Evolutionary conservation across 2,329 filamentous ascomycete species (phyloP).

Genomic region (Ophiosphaerella herpotricha): DNA sequence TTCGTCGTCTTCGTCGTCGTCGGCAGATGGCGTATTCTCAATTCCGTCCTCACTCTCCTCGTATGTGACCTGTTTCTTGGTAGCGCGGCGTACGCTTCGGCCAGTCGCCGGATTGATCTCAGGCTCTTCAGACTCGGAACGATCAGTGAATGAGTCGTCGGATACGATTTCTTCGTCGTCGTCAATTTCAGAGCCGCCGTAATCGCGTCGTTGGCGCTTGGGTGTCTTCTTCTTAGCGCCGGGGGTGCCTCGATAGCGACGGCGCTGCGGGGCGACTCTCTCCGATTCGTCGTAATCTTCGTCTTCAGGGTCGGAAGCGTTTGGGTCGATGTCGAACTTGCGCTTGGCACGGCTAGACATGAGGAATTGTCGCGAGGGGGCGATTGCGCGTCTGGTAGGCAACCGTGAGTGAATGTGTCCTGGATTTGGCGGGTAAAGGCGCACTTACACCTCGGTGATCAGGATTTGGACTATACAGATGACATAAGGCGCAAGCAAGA

Average conservation of each 20-base stretch:
- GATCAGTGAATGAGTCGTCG: slow-evolving; percentile 50
- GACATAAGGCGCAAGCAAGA: slow-evolving; percentile 30
- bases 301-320: slow-evolving; percentile 47
- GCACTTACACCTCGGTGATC: slow-evolving; percentile 32
- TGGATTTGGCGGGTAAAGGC: slow-evolving; percentile 12
- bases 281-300: slow-evolving; percentile 43
- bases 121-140: slow-evolving; percentile 51
- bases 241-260: slow-evolving; percentile 33
- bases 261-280: slow-evolving; percentile 36
- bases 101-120: slow-evolving; percentile 62
- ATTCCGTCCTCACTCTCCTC: slow-evolving; percentile 58
- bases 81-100: slow-evolving; percentile 59
- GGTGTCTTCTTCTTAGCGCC: slow-evolving; percentile 33
- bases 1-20: slow-evolving; percentile 35
- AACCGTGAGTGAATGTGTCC: slow-evolving; percentile 23
- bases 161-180: slow-evolving; percentile 56
- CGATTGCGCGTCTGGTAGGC: slow-evolving; percentile 23
- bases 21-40: slow-evolving; percentile 42
- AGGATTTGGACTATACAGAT: slow-evolving; percentile 12
- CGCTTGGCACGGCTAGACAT: slow-evolving; percentile 49
- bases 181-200: slow-evolving; percentile 44
- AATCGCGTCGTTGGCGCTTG: slow-evolving; percentile 42
- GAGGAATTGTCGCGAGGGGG: slow-evolving; percentile 27
- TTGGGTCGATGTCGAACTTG: slow-evolving; percentile 46
- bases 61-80: slow-evolving; percentile 60